Conservation (phyloP, 768 basidiomycete genomes). For the Termitomyces heimii region DNA sequence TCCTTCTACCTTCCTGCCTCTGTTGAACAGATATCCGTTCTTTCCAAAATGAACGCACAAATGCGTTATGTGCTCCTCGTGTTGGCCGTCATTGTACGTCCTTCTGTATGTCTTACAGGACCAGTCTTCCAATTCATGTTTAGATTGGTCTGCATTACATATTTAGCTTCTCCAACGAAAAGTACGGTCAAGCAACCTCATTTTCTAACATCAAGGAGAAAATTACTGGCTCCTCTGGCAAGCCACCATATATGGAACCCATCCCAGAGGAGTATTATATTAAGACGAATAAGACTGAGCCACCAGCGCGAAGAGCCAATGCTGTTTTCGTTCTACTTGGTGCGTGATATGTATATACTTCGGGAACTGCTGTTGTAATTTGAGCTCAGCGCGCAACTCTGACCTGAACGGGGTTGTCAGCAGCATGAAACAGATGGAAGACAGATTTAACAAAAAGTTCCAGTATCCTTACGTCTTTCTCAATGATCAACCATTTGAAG, state of each 20-base stretch:
- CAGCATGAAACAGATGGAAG: conserved; percentile 77
- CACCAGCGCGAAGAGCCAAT: conserved; percentile 62
- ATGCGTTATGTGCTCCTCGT: conserved; percentile 50
- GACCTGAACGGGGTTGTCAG: conserved; percentile 55
- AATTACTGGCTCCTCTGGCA: conserved; percentile 18
- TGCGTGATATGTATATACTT: conserved; percentile 12
- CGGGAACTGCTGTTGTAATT: neutral
- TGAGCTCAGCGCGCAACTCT: conserved; percentile 44
- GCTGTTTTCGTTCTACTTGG: conserved; percentile 79
- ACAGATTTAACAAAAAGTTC: conserved; percentile 86
- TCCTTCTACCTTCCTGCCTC: neutral
- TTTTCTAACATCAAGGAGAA: conserved; percentile 36
- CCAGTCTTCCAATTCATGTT: neutral
- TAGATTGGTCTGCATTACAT: conserved; percentile 59
- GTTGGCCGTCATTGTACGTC: conserved; percentile 39
- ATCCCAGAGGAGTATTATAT: conserved; percentile 56
- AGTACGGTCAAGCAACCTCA: conserved; percentile 57
- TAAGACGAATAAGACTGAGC: conserved; percentile 26
- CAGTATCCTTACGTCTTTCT: conserved; percentile 83
- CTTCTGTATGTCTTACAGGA: neutral
- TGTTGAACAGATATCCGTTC: conserved; percentile 3
- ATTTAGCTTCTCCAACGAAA: conserved; percentile 59
- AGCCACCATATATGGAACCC: conserved; percentile 51
- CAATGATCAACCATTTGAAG: conserved; percentile 73
- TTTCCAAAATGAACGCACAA: conserved; percentile 45